A percentile compares a stretch with the other conserved stretches of the same genome.
These are phyloP conservation scores for Drechmeria coniospora DNA, from an alignment of 2,329 filamentous ascomycete genomes.

Conservation along the genomic window DNA sequence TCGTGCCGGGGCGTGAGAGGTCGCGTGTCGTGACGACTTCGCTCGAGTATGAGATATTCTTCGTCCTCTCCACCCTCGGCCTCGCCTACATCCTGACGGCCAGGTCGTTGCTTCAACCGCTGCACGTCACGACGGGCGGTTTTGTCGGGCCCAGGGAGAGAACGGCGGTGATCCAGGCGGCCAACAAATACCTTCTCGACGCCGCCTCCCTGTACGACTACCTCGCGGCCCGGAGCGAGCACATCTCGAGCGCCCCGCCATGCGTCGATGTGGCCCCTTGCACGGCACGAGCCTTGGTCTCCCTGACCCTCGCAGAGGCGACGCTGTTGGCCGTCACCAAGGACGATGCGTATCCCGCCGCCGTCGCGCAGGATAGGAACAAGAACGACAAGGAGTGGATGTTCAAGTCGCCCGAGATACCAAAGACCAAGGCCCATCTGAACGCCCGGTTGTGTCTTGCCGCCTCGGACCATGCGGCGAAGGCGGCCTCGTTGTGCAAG, in stretches of 20 bases:
- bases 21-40: conserved; percentile 55
- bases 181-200: conserved; percentile 63
- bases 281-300: conserved; percentile 39
- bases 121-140: conserved; percentile 51
- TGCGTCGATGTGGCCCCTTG: conserved; percentile 38
- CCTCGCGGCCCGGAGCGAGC: conserved; percentile 41
- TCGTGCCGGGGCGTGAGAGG: conserved; percentile 47
- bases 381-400: conserved; percentile 87
- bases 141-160: conserved; percentile 51
- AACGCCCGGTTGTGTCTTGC: conserved; percentile 80
- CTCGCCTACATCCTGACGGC: conserved; percentile 60
- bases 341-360: conserved; percentile 81
- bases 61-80: conserved; percentile 61
- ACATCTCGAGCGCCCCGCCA: conserved; percentile 23
- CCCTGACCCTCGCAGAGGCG: conserved; percentile 69
- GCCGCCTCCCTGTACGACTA: conserved; percentile 67
- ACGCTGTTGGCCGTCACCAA: conserved; percentile 83
- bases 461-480: conserved; percentile 72
- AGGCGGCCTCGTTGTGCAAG: conserved; percentile 41
- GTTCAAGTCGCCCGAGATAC: conserved; percentile 77
- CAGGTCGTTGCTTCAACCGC: conserved; percentile 52
- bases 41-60: conserved; percentile 71
- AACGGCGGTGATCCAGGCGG: conserved; percentile 51
- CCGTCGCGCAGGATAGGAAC: conserved; percentile 68
- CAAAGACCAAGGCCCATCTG: conserved; percentile 75